Base-by-base conservation (phyloP, 2,329 filamentous ascomycete genomes). In the Zalaria obscura region DNA sequence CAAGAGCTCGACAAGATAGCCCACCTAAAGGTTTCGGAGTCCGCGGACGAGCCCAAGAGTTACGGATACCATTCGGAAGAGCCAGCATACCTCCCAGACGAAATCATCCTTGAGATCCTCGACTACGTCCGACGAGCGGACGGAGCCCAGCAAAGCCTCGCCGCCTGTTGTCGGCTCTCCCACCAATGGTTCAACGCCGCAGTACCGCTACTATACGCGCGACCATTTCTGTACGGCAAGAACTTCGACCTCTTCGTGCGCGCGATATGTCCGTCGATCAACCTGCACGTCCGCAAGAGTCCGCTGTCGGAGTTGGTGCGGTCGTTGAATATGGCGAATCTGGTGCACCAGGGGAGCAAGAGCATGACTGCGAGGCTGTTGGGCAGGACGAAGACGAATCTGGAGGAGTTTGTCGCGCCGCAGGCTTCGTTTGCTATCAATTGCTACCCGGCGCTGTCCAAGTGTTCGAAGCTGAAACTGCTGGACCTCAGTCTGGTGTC, bases 331-430 rank as follows among this genome's bases (percentile, higher is more conserved):
- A 63, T 80, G 55, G 63, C 64, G 7, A 49, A 55, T 34, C 66
- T 80, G 10, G 73, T 78, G 2, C 73, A 79, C 49, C 70, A 78
- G 48, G 71, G 72, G 45, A 70, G 64, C 42, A 75, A 72, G 48
- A 72, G 70, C 39, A 56, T 68, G 6, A 78, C 75, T 1, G 71
- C 74, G 18, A 66, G 74, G 28, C 55, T 79, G 5, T 58, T 79
- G 3, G 65, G 70, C 25, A 61, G 72, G 39, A 67, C 72, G 1
- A 76, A 73, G 46, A 55, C 58, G 4, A 66, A 60, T 2, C 52
- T 80, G 11, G 61, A 70, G 46, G 54, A 59, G n/a, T 78, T 78
- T 51, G 54, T 69, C 37, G 73, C 75, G 1, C 76, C 76, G 1
- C 70, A 72, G 45, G 65, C 70, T 4, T 70, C 68, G 3, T 78